Evolutionary conservation across 306 rosid genomes (phyloP), one percentile per base, ranked within the genome.

Genomic region (Amphicarpaea edgeworthii): DNA sequence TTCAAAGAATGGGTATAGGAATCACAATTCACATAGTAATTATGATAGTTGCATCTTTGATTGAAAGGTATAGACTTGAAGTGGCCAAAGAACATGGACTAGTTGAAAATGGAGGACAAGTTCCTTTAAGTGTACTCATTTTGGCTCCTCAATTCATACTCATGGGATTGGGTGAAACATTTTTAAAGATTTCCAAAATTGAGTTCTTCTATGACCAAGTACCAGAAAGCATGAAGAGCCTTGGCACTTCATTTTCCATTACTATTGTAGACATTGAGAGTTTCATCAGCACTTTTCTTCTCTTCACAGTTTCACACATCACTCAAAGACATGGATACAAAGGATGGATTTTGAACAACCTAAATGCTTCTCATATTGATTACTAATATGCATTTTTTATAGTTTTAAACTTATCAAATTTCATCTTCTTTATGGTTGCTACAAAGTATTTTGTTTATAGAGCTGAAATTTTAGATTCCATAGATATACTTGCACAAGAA

Each of bases 191-290:
- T 1, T 89, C 96, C 0, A 88, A 88, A 76, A 40, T 92, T 0
- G 97, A 92, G 78, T 84, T 90, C 26, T 92, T 92, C 83, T 92
- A 88, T 30, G 93, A 88, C 60, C 97, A 92, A 45, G 93, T 96
- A 3, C 97, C 97, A 0, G 85, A 85, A 57, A 76, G 85, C 79
- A 92, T 88, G 97, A 90, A 90, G 79, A 92, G 97, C 55, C 80
- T 92, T 57, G 96, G 97, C 1, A 84, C 93, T 51, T 87, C 93
- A 0, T 92, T 81, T 60, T 92, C 85, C 78, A 81, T 86, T 15
- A 88, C 87, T 43, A 82, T 87, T 47, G 16, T 83, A 55, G 97
- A 93, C 2, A 68, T 86, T 54, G 97, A 96, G 37, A 79, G 70
- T 51, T 92, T 88, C 23, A 68, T 90, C 0, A 92, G 93, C 15